Conservation (phyloP, 345 rosid genomes). For the Sonneratia caseolaris region DNA sequence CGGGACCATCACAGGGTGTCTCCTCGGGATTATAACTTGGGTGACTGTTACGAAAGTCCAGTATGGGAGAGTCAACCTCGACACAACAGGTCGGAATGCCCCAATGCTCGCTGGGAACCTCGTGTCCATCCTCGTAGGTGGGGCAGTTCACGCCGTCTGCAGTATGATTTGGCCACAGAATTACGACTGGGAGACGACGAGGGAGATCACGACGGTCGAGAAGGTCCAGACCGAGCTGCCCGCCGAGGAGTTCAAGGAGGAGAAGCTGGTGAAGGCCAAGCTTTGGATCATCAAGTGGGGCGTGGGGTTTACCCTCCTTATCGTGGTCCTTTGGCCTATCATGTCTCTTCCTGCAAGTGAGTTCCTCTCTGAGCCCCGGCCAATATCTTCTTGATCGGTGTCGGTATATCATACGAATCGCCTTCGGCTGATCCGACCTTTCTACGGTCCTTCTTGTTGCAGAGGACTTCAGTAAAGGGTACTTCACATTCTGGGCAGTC, state of each 20-base stretch:
- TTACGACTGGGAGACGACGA: constrained; percentile 78
- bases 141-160: constrained; percentile 58
- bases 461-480: constrained; percentile 58
- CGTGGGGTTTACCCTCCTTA: constrained; percentile 53
- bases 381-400: background rate
- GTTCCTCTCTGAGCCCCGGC: background rate
- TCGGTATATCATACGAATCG: background rate
- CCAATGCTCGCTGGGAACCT: constrained; percentile 89
- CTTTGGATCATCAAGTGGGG: constrained; percentile 88
- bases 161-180: constrained; percentile 65
- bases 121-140: constrained; percentile 65
- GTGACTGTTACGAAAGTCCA: constrained; percentile 47
- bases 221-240: constrained; percentile 42
- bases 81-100: constrained; percentile 70
- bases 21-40: constrained; percentile 70
- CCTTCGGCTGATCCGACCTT: background rate
- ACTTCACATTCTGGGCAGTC: constrained; percentile 84
- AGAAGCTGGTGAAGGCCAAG: constrained; percentile 58
- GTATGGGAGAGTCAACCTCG: constrained; percentile 61
- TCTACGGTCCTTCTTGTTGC: constrained; percentile 11
- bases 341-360: constrained; percentile 76
- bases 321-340: constrained; percentile 68
- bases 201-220: constrained; percentile 71
- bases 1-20: constrained; percentile 59
- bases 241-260: constrained; percentile 62